These are phyloP conservation scores for Arthrobotrys pseudoclavata DNA, from an alignment of 2,329 filamentous ascomycete genomes.

Conservation along the genomic window DNA sequence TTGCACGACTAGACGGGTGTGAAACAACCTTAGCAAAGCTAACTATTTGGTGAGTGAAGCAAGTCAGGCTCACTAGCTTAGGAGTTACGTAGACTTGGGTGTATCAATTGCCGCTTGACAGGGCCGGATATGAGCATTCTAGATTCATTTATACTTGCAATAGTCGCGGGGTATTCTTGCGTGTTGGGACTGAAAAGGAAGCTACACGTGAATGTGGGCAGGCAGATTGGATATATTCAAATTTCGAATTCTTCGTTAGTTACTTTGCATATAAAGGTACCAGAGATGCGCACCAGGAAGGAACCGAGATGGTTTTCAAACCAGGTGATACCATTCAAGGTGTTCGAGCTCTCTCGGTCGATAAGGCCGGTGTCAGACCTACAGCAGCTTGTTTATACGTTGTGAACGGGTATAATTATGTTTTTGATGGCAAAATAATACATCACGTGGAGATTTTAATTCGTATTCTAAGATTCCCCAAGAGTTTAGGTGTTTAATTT, in stretches of 20 bases:
- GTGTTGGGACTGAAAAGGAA: constrained; percentile 19
- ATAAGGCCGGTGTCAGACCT: background rate
- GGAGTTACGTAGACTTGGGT: constrained; percentile 15
- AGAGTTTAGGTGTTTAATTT: too few species aligned
- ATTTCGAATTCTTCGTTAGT: constrained; percentile 30
- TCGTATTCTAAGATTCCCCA: too few species aligned
- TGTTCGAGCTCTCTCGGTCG: constrained; percentile 1
- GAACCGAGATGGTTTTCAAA: constrained; percentile 25
- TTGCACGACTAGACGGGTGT: constrained; percentile 20
- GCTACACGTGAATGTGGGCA: constrained; percentile 15
- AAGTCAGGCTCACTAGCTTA: constrained; percentile 4
- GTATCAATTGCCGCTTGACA: constrained; percentile 14
- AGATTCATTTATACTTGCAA: constrained; percentile 28
- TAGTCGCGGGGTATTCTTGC: constrained; percentile 4
- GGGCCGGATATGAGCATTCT: constrained; percentile 7
- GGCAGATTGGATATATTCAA: constrained; percentile 24
- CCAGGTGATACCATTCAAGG: constrained; percentile 6
- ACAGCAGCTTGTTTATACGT: background rate
- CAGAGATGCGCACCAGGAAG: constrained; percentile 15
- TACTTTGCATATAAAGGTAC: constrained; percentile 10
- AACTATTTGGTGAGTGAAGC: constrained; percentile 8
- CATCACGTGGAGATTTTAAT: constrained; percentile 25
- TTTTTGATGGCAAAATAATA: constrained; percentile 30
- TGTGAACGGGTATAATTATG: constrained; percentile 8
- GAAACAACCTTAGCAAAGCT: background rate